These are phyloP conservation scores for Calonectria crousiana DNA, from an alignment of 2,329 filamentous ascomycete genomes.

Conservation along the genomic window DNA sequence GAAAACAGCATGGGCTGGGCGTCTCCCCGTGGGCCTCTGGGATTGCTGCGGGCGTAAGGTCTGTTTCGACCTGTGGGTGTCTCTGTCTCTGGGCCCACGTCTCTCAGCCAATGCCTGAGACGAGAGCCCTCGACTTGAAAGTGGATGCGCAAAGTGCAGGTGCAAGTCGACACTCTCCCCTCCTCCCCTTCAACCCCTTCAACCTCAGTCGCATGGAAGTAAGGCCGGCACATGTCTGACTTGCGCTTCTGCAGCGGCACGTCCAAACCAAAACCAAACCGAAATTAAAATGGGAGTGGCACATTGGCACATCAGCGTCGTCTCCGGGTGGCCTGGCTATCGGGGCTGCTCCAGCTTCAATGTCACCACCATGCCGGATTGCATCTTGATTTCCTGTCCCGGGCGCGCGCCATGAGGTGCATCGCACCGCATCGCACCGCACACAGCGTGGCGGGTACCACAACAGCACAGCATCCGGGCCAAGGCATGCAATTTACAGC, in stretches of 20 bases:
- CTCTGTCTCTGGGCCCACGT: constrained; percentile 1
- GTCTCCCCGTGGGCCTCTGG: background rate
- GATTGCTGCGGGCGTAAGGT: constrained; percentile 14
- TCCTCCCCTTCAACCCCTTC: constrained; percentile 2
- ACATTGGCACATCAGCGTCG: background rate
- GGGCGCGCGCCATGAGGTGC: background rate
- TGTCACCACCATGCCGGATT: background rate
- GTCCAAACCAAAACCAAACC: background rate
- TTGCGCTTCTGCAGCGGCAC: constrained; percentile 9
- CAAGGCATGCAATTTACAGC: background rate
- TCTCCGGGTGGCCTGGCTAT: background rate
- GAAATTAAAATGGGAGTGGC: background rate
- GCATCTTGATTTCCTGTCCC: background rate
- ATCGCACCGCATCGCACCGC: background rate
- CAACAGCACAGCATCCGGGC: constrained; percentile 13
- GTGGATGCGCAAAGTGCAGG: constrained; percentile 3
- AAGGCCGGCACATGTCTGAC: constrained; percentile 19
- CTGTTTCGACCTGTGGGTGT: constrained; percentile 6
- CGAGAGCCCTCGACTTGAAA: background rate
- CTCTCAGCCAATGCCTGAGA: background rate
- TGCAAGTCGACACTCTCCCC: background rate
- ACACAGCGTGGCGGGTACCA: constrained; percentile 1
- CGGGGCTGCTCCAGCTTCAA: background rate
- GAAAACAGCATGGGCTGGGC: constrained; percentile 1
- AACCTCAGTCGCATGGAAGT: constrained; percentile 12